phyloP scores from a whole-genome alignment of 495 filamentous ascomycete species.

The Niebla homalea region DNA sequence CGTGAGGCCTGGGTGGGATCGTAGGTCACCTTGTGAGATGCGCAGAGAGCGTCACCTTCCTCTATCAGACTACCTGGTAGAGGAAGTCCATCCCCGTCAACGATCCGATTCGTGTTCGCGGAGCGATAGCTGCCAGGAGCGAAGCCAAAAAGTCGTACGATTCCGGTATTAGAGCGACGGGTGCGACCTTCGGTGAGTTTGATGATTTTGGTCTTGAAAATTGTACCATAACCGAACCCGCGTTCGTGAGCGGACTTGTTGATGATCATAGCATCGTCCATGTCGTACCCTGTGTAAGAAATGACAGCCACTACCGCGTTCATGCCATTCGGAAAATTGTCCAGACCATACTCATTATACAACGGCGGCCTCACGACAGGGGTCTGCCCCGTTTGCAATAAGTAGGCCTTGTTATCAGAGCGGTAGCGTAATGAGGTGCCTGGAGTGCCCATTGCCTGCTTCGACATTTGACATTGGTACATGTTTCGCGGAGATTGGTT shows the following conservation, averaged over 20 bases:
- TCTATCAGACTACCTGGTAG: constrained; percentile 59
- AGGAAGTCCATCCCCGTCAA: constrained; percentile 82
- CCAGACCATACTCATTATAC: constrained; percentile 90
- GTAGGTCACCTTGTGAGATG: constrained; percentile 73
- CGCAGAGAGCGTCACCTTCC: constrained; percentile 73
- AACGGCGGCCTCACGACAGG: constrained; percentile 84
- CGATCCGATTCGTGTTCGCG: constrained; percentile 46
- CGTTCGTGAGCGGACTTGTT: constrained; percentile 97
- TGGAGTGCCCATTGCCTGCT: constrained; percentile 97
- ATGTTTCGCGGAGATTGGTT: constrained; percentile 98
- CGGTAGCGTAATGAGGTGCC: constrained; percentile 74
- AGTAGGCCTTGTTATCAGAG: constrained; percentile 94
- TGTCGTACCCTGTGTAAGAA: constrained; percentile 97
- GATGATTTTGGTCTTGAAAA: constrained; percentile 93
- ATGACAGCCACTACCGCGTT: constrained; percentile 97
- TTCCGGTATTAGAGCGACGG: constrained; percentile 37
- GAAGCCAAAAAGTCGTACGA: constrained; percentile 74
- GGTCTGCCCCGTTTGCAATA: constrained; percentile 88
- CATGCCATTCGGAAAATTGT: constrained; percentile 97
- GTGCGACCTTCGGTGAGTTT: constrained; percentile 59
- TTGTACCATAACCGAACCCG: constrained; percentile 90
- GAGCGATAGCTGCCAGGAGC: constrained; percentile 55
- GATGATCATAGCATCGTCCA: constrained; percentile 99
- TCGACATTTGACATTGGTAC: constrained; percentile 99
- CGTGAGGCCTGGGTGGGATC: constrained; percentile 42